Conservation (phyloP, 1,139 yeast species). For the Eremothecium sinecaudum region DNA sequence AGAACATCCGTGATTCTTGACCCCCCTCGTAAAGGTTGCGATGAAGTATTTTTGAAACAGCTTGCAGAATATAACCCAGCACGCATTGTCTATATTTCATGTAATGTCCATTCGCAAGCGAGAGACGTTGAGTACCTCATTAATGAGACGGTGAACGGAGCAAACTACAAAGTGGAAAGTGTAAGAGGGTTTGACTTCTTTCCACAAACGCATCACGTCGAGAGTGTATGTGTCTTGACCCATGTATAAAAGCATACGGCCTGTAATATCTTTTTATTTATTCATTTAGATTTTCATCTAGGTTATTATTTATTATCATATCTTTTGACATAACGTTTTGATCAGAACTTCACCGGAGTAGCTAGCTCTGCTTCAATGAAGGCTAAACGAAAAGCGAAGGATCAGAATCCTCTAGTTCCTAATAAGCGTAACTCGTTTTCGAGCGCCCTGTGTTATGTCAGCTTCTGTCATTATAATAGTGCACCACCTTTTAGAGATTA, state of each 20-base stretch:
- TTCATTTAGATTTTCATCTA: neutral
- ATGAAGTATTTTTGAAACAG: constrained; percentile 75
- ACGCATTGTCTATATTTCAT: constrained; percentile 81
- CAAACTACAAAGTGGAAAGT: constrained; percentile 60
- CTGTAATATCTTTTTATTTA: constrained; percentile 1
- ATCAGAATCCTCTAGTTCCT: too few relatives aligned
- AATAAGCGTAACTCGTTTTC: too few relatives aligned
- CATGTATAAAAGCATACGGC: neutral
- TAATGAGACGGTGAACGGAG: constrained; percentile 54
- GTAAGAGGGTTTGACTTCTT: constrained; percentile 92
- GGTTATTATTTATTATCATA: neutral
- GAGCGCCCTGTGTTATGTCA: too few relatives aligned
- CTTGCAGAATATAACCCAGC: constrained; percentile 75
- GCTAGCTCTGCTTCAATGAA: too few relatives aligned
- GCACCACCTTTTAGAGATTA: too few relatives aligned
- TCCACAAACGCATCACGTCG: constrained; percentile 97
- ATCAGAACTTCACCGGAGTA: too few relatives aligned
- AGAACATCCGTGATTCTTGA: constrained; percentile 86
- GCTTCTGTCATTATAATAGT: too few relatives aligned
- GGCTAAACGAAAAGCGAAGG: too few relatives aligned
- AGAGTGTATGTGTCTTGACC: constrained; percentile 77
- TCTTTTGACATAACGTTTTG: neutral
- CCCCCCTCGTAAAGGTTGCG: constrained; percentile 97
- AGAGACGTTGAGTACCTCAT: constrained; percentile 82
- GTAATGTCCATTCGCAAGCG: constrained; percentile 97